These are phyloP conservation scores for Diddensiella transvaalensis DNA, from an alignment of 805 yeast species.

Conservation along the genomic window DNA sequence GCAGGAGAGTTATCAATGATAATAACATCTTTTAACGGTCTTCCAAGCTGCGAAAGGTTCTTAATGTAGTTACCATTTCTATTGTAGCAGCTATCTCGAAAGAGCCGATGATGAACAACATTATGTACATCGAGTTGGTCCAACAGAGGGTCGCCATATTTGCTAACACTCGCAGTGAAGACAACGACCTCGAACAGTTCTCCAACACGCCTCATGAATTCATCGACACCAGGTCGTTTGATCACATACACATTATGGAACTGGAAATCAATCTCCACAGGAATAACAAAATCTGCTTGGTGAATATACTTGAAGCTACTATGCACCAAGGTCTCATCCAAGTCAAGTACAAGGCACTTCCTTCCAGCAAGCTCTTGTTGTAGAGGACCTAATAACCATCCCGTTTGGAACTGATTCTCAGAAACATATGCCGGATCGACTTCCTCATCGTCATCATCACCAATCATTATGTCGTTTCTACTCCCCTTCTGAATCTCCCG, in stretches of 20 bases:
- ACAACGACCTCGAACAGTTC: conserved; percentile 90
- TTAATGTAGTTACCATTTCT: conserved; percentile 94
- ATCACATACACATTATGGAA: conserved; percentile 93
- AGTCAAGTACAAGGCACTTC: conserved; percentile 85
- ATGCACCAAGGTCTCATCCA: conserved; percentile 96
- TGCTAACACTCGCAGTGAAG: conserved; percentile 91
- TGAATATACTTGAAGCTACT: conserved; percentile 88
- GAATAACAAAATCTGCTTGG: conserved; percentile 93
- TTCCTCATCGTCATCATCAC: not conserved
- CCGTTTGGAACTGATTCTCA: conserved; percentile 5
- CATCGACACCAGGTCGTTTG: conserved; percentile 97
- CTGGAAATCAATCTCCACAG: conserved; percentile 93
- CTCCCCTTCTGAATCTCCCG: not conserved
- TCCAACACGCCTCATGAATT: conserved; percentile 79
- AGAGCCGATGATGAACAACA: conserved; percentile 83
- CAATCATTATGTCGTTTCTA: not conserved
- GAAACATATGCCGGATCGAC: not conserved
- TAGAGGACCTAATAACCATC: conserved; percentile 48
- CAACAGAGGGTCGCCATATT: conserved; percentile 93
- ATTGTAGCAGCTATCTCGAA: conserved; percentile 90
- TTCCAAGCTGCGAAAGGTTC: conserved; percentile 88
- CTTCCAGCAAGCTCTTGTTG: conserved; percentile 49
- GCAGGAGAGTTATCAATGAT: conserved; percentile 98
- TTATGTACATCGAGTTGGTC: conserved; percentile 78
- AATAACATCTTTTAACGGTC: conserved; percentile 80